Base-by-base conservation (phyloP, 2,329 filamentous ascomycete genomes). In the Penicillium hordei region DNA sequence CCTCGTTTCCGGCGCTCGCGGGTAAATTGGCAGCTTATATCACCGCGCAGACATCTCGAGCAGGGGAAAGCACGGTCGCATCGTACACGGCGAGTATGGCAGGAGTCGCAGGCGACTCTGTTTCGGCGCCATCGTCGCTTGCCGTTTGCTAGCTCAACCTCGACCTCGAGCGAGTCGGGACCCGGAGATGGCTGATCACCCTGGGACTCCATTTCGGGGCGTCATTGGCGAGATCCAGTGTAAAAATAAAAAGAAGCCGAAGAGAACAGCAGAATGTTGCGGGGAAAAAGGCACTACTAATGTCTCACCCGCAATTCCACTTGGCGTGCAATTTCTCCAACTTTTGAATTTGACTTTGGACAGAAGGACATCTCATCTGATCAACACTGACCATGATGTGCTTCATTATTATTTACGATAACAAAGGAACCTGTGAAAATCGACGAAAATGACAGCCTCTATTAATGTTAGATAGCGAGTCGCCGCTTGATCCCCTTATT, bases 1-100 rank as follows among this genome's bases (percentile, higher is more conserved):
- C 93, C 93, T 73, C 93, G 85, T 82, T 97, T 97, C 79, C 96
- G 96, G 63, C 91, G 86, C 76, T 95, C 91, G 48, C 93, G 88
- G 56, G 92, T 88, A 75, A 96, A 96, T 77, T 96, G 91, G 78
- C 93, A 97, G 38, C 59, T 65, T 12, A 68, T 69, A 17, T 67
- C 82, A 84, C 77, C 85, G 89, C 90, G 90, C 71, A 93, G 87
- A 74, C 93, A 97, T 75, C 96, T 91, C 48, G 91, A 91, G 73
- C 93, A 97, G 52, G 93, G 93, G 62, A 90, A 86, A 70, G 94
- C 90, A 52, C 93, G 93, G 75, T 97, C 92, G 74, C 93, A 97
- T 78, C 95, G 96, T 21, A 93, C 96, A 63, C 93, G 84, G 59
- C 96, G 82, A 72, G 96, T 90, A 75, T 97, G 96, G 77, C 93